Base-by-base conservation (phyloP, 257 asterid genomes). In the Solanum chmielewskii region DNA sequence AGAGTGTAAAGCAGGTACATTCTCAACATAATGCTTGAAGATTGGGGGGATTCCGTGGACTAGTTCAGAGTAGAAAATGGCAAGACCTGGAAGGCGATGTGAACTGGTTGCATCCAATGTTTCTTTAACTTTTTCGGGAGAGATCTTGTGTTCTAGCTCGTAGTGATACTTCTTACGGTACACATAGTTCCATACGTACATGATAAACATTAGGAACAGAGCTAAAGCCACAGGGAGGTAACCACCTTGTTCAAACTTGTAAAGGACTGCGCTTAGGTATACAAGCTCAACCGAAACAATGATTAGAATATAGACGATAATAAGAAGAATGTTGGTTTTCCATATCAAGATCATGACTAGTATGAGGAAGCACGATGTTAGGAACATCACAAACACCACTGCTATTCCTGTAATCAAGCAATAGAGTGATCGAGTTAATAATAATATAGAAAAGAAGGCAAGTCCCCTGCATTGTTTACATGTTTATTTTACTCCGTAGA, bases 11-110 rank as follows among this genome's bases (percentile, higher is more conserved):
- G 90, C 94, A 0, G 94, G 95, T 1, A 93, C 96, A 27, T 92
- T 94, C 14, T 77, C 91, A 4, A 93, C 91, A 5, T 93, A 94
- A 69, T 93, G 97, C 89, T 85, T 86, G 93, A 94, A 93, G 16
- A 94, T 93, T 0, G 95, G 94, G 1, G 96, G 95, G 16, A 94
- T 94, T 2, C 95, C 95, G 1, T 93, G 97, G 1, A 93, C 97
- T 4, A 94, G 89, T 64, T 93, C 97, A 0, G 95, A 93, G 80
- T 94, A 94, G 85, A 94, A 93, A 49, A 94, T 81, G 2, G 96
- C 96, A 5, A 94, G 88, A 15, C 98, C 96, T 0, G 91, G 93
- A 25, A 93, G n/a, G 12, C 94, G 90, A 7, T 78, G 64, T 78
- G 90, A 73, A 12, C 23, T 86, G 1, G 88, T 89, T 0, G 88